A percentile compares a stretch with the other conserved stretches of the same genome.
phyloP scores from a whole-genome alignment of 257 asterid species.

The Galeopsis tetrahit region DNA sequence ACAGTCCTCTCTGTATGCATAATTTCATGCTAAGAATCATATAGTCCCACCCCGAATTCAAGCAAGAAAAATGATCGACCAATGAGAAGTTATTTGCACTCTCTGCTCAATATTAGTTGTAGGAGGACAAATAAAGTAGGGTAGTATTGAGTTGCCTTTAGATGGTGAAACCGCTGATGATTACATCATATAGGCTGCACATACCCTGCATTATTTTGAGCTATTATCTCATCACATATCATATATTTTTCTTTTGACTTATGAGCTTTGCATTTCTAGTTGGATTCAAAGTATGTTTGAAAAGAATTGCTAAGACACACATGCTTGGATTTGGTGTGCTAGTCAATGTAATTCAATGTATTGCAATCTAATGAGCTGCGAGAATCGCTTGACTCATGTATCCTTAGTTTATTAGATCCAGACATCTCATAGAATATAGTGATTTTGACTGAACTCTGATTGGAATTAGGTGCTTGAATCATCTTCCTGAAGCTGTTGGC shows the following conservation, averaged over 20 bases:
- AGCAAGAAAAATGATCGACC: not conserved
- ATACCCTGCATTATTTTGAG: slow-evolving; percentile 15
- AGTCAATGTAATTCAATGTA: slow-evolving; percentile 22
- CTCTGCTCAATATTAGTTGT: slow-evolving; percentile 16
- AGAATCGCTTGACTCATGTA: slow-evolving; percentile 17
- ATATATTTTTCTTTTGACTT: slow-evolving; percentile 8
- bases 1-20: not conserved
- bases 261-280: not conserved
- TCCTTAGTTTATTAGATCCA: slow-evolving; percentile 19
- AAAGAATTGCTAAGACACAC: slow-evolving; percentile 16
- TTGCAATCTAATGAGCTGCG: slow-evolving; percentile 17
- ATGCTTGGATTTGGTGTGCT: slow-evolving; percentile 21
- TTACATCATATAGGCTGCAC: slow-evolving; percentile 2
- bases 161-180: slow-evolving; percentile 20
- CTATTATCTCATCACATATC: slow-evolving; percentile 8
- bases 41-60: slow-evolving; percentile 13
- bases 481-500: slow-evolving; percentile 95
- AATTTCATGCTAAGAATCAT: slow-evolving; percentile 21
- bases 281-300: slow-evolving; percentile 29
- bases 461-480: slow-evolving; percentile 82
- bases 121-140: not conserved
- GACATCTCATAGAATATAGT: slow-evolving; percentile 15
- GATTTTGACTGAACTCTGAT: slow-evolving; percentile 34
- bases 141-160: slow-evolving; percentile 2
- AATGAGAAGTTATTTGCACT: slow-evolving; percentile 1